phyloP scores from a whole-genome alignment of 2,329 filamentous ascomycete genomes.

The Penicillium sp. region DNA sequence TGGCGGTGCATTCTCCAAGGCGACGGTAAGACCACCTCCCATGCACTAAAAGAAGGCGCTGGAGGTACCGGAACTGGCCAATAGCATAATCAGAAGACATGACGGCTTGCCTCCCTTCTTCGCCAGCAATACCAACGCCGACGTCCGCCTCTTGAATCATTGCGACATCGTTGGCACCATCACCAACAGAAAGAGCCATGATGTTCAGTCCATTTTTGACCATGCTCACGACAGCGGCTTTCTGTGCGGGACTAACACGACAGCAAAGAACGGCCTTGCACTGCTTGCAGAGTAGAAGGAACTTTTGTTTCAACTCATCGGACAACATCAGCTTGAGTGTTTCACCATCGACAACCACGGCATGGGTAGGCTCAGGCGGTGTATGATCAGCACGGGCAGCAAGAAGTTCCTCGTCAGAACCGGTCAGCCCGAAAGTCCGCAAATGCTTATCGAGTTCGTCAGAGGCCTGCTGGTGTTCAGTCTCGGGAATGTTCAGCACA shows the following conservation, averaged over 20 bases:
- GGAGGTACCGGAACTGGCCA: slow-evolving; percentile 86
- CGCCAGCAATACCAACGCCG: slow-evolving; percentile 91
- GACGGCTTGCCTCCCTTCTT: slow-evolving; percentile 86
- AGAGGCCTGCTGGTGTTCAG: slow-evolving; percentile 63
- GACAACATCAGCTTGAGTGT: slow-evolving; percentile 84
- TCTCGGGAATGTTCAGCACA: slow-evolving; percentile 79
- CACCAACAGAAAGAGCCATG: slow-evolving; percentile 90
- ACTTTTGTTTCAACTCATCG: slow-evolving; percentile 82
- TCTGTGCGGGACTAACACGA: slow-evolving; percentile 93
- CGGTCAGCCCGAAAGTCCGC: slow-evolving; percentile 70
- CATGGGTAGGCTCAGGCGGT: slow-evolving; percentile 81
- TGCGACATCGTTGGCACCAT: slow-evolving; percentile 92
- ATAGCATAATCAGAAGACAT: slow-evolving; percentile 98
- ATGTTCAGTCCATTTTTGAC: slow-evolving; percentile 94
- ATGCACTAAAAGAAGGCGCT: slow-evolving; percentile 81
- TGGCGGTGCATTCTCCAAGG: slow-evolving; percentile 88
- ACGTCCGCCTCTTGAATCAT: slow-evolving; percentile 98
- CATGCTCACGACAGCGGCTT: slow-evolving; percentile 93
- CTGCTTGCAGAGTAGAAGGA: slow-evolving; percentile 91
- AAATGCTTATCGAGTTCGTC: slow-evolving; percentile 73
- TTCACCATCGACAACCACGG: slow-evolving; percentile 91
- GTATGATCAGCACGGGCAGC: slow-evolving; percentile 79
- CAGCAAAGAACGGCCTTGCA: slow-evolving; percentile 97
- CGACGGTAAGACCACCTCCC: slow-evolving; percentile 96
- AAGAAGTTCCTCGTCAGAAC: slow-evolving; percentile 79